Base-by-base conservation (phyloP, 1,284 basidiomycete genomes). In the Ganoderma lingzhi region DNA sequence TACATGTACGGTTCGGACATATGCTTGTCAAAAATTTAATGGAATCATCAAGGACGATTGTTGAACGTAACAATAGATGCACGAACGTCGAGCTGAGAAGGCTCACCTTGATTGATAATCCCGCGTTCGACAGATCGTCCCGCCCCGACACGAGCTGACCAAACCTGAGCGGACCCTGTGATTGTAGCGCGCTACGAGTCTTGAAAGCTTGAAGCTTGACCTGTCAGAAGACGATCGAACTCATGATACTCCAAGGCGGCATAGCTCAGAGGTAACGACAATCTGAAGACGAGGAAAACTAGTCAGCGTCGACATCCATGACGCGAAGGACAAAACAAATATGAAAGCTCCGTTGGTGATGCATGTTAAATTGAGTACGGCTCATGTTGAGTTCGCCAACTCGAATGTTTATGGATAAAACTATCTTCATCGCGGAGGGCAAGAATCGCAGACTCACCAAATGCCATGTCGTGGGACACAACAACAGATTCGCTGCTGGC, bases 281-380 rank as follows among this genome's bases (percentile, higher is more conserved):
- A 56, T 35, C 55, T 56, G 17, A 35, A 35, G 28, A 30, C 1
- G 17, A 56, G 10, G 30, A 8, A 4, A 32, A 6, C 4, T 39
- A 1, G 58, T 59, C 10, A 59, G 58, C 8, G 19, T 32, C 28
- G 35, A 59, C 6, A n/a, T n/a, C 15, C n/a, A 41, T 23, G 2
- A 8, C 19, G 10, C n/a, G 39, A 61, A 30, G 56, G 53, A 15
- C 5, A 59, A 12, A 39, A 39, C 17, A 35, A 39, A 8, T 17
- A 23, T 32, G 28, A 74, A 68, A 17, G 79, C 78, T 92, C 90
- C 88, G 90, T 88, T 91, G 90, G 90, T 92, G 90, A 91, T 92
- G 90, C 90, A 92, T 91, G 90, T 90, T 88, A 79, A 32, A 58
- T 85, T 85, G 90, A 91, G 90, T 81, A 79, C 78, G 89, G 89